phyloP scores from a whole-genome alignment of 768 basidiomycete species.

The Candolleomyces aberdarensis region DNA sequence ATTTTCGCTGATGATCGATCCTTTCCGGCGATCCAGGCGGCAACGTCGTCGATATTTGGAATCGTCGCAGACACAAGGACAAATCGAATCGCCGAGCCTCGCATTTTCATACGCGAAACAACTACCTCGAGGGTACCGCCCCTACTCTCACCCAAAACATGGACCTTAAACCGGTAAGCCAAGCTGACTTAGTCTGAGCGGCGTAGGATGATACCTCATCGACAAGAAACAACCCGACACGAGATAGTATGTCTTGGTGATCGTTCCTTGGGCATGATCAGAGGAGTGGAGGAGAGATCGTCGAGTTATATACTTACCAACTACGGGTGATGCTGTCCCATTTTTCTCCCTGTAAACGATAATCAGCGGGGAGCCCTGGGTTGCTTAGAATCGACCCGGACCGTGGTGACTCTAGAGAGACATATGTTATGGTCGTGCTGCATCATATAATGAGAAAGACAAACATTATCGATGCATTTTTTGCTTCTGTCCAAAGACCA shows the following conservation, averaged over 20 bases:
- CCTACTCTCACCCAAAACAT: conserved; percentile 85
- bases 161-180: conserved; percentile 54
- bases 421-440: conserved; percentile 1
- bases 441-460: conserved; percentile 16
- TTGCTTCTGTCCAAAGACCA: conserved; percentile 71
- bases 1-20: conserved; percentile 49
- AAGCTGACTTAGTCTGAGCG: conserved; percentile 6
- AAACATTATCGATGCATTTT: conserved; percentile 76
- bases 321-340: conserved; percentile 93
- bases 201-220: conserved; percentile 62
- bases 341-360: conserved; percentile 73
- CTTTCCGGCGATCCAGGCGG: conserved; percentile 73
- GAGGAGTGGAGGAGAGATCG: background rate
- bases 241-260: conserved; percentile 63
- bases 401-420: conserved; percentile 67
- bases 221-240: conserved; percentile 81
- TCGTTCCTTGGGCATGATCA: conserved; percentile 42
- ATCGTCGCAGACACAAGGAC: conserved; percentile 91
- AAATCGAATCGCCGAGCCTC: conserved; percentile 71
- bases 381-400: conserved; percentile 25
- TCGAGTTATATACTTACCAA: too few species aligned
- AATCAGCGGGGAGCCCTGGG: background rate
- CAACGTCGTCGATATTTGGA: conserved; percentile 90
- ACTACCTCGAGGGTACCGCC: conserved; percentile 94
- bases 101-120: conserved; percentile 87